These are phyloP conservation scores for Moricandia moricandioides DNA, from an alignment of 345 rosid genomes.

Conservation along the genomic window DNA sequence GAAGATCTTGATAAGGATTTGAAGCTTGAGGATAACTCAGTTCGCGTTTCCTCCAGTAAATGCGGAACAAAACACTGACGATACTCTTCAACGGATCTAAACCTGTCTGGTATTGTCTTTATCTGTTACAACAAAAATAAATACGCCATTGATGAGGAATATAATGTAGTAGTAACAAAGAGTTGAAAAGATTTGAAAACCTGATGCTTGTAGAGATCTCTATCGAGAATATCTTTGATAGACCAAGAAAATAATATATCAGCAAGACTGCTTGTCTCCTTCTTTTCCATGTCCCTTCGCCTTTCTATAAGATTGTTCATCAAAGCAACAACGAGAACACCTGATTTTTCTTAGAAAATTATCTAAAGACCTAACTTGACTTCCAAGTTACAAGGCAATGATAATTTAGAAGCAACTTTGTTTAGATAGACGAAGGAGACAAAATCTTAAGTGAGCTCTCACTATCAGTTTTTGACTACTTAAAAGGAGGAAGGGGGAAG, in stretches of 20 bases:
- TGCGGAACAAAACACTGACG: conserved; percentile 37
- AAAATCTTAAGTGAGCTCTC: background rate
- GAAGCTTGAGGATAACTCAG: conserved; percentile 30
- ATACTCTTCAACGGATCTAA: conserved; percentile 28
- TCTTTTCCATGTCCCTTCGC: background rate
- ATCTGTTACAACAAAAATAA: conserved; percentile 22
- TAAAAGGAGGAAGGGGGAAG: background rate
- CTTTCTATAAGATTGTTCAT: background rate
- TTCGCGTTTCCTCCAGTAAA: conserved; percentile 38
- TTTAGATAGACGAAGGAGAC: background rate
- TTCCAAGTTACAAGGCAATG: no score
- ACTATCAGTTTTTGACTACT: background rate
- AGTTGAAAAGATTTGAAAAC: conserved; percentile 1
- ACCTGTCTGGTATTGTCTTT: conserved; percentile 39
- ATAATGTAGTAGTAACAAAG: background rate
- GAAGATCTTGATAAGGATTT: conserved; percentile 21
- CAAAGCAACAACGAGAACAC: background rate
- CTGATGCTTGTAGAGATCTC: conserved; percentile 34
- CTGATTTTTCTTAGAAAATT: no score
- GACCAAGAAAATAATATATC: conserved; percentile 40
- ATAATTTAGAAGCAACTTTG: no score
- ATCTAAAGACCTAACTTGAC: no score
- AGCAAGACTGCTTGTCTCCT: background rate
- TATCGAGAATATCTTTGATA: conserved; percentile 36
- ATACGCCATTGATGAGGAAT: background rate